These are phyloP conservation scores for Capsella rubella DNA, from an alignment of 441 rosid genomes.

Conservation along the genomic window DNA sequence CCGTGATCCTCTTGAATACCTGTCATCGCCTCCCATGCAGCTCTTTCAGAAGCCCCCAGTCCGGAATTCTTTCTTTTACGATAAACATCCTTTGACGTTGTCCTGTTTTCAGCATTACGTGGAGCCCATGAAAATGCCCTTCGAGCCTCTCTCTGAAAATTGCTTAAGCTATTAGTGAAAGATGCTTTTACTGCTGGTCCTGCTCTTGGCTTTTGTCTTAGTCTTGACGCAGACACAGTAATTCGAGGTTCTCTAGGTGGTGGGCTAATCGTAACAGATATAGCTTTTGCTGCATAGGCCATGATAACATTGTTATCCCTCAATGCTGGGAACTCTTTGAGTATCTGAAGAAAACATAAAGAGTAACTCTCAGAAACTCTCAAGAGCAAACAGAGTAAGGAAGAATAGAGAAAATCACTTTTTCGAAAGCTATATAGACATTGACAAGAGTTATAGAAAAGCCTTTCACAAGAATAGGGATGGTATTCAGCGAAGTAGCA, in stretches of 20 bases:
- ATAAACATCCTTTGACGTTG: constrained; percentile 75
- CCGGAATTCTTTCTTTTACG: constrained; percentile 95
- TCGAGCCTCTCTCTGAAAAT: constrained; percentile 96
- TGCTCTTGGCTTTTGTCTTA: constrained; percentile 69
- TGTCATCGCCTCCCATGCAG: constrained; percentile 98
- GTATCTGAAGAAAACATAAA: constrained; percentile 67
- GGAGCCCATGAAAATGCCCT: constrained; percentile 99
- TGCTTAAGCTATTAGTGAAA: constrained; percentile 87
- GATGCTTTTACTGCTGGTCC: constrained; percentile 68
- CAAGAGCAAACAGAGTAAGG: constrained; percentile 23
- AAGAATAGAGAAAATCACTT: background rate
- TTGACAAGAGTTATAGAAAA: constrained; percentile 8
- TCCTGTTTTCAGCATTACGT: constrained; percentile 82
- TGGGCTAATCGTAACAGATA: constrained; percentile 73
- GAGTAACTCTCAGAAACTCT: constrained; percentile 36
- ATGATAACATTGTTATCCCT: constrained; percentile 77
- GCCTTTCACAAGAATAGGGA: constrained; percentile 12
- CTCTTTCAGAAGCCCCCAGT: constrained; percentile 80
- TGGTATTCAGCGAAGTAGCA: constrained; percentile 30
- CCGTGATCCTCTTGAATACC: constrained; percentile 89
- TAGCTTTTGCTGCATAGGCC: constrained; percentile 93
- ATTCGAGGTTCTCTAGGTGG: constrained; percentile 83
- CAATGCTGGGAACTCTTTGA: constrained; percentile 88
- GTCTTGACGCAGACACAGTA: constrained; percentile 76
- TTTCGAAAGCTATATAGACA: constrained; percentile 5